Evolutionary conservation across 192 early-diverging fungal species (phyloP).

Genomic region (Rhizoclosmatium sp.): DNA sequence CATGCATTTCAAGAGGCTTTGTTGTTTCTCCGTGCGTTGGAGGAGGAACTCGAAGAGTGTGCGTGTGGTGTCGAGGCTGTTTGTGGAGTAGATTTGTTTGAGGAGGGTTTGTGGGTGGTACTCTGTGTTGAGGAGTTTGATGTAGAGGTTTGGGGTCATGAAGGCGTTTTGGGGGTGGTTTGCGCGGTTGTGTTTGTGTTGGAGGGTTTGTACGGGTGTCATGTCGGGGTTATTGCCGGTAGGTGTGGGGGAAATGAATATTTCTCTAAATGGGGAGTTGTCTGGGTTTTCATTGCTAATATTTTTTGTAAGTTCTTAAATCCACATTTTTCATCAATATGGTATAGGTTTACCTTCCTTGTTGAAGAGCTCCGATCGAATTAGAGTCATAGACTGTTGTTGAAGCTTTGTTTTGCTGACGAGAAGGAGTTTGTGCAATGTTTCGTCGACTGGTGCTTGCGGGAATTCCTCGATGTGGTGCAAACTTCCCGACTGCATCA

Average conservation of each 20-base stretch:
- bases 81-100: constrained; percentile 37
- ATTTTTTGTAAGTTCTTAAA: background rate
- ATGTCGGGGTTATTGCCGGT: background rate
- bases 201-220: background rate
- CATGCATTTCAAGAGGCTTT: constrained; percentile 43
- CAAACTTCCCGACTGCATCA: constrained; percentile 35
- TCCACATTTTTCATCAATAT: too few species aligned
- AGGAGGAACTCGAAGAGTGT: constrained; percentile 49
- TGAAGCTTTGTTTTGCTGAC: background rate
- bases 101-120: constrained; percentile 38
- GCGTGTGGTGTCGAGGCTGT: constrained; percentile 30
- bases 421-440: background rate
- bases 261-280: constrained; percentile 12
- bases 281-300: background rate
- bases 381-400: background rate
- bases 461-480: constrained; percentile 11
- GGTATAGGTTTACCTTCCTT: background rate
- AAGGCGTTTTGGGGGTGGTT: background rate
- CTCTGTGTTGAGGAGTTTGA: constrained; percentile 53
- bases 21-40: constrained; percentile 43
- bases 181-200: background rate
- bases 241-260: constrained; percentile 14
- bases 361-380: constrained; percentile 1
- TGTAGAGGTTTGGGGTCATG: constrained; percentile 53
- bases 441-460: constrained; percentile 1